A percentile compares a stretch with the other conserved stretches of the same genome.
phyloP scores from a whole-genome alignment of 2,329 filamentous ascomycete genomes.

The Capronia americana region DNA sequence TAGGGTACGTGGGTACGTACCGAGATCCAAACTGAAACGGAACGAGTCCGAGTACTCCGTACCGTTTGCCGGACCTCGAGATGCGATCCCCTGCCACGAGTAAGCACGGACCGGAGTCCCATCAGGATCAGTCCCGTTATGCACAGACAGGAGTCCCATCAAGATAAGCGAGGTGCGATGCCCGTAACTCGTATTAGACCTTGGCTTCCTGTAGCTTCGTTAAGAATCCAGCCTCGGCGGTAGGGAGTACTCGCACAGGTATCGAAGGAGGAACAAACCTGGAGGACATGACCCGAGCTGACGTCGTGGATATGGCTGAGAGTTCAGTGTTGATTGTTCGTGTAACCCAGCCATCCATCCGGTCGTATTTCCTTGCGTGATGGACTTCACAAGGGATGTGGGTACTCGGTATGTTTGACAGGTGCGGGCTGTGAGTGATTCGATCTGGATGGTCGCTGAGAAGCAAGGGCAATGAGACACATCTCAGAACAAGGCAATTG shows the following conservation, averaged over 20 bases:
- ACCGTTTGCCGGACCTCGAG: too few species aligned
- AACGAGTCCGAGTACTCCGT: too few species aligned
- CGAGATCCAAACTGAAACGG: neutral
- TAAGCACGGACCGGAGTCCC: too few species aligned
- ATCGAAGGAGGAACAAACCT: too few species aligned
- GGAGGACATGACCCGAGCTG: too few species aligned
- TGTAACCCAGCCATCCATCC: neutral
- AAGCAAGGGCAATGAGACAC: slow-evolving; percentile 1
- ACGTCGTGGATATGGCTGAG: too few species aligned
- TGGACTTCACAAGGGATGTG: neutral
- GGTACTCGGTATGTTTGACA: neutral
- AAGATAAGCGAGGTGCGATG: neutral
- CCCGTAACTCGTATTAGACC: neutral
- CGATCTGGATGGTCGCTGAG: neutral
- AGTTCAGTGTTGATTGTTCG: neutral
- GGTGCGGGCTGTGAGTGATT: neutral
- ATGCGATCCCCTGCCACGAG: too few species aligned
- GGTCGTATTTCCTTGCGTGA: neutral
- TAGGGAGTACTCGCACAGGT: too few species aligned
- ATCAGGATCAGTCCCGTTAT: neutral
- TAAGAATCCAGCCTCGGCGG: too few species aligned
- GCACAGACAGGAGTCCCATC: neutral
- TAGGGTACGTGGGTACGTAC: neutral
- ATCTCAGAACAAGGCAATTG: neutral
- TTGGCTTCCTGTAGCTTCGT: too few species aligned